Conservation (phyloP, 2,329 filamentous ascomycete species). For the Neofusicoccum laricinum region DNA sequence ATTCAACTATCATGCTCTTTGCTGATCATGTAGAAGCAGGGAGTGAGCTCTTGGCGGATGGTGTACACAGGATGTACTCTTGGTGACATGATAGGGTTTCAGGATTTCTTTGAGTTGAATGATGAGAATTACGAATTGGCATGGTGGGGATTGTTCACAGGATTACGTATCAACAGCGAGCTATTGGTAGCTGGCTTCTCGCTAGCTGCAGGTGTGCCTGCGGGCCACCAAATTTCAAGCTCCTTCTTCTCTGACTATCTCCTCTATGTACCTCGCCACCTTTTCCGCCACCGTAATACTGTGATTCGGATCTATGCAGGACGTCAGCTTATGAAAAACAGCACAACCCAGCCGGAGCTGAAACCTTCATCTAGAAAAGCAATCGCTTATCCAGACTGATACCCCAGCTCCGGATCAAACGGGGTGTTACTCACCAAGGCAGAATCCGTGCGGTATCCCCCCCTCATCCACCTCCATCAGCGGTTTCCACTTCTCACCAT, state of each 20-base stretch:
- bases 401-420: background rate
- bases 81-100: background rate
- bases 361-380: too few species aligned
- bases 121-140: too few species aligned
- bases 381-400: too few species aligned
- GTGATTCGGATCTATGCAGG: constrained; percentile 36
- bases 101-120: background rate
- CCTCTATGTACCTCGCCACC: constrained; percentile 47
- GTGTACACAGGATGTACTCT: too few species aligned
- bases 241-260: constrained; percentile 29
- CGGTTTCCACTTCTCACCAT: constrained; percentile 42
- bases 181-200: background rate
- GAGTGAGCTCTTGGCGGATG: too few species aligned
- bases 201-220: background rate
- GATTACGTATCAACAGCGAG: too few species aligned
- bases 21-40: background rate
- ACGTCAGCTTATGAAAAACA: background rate
- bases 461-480: constrained; percentile 55
- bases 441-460: constrained; percentile 59
- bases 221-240: background rate
- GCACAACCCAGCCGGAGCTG: too few species aligned
- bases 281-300: constrained; percentile 50
- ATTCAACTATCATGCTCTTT: background rate
- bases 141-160: too few species aligned
- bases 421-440: constrained; percentile 46